Base-by-base conservation (phyloP, 2,329 filamentous ascomycete genomes). In the Ophiostoma populinum region DNA sequence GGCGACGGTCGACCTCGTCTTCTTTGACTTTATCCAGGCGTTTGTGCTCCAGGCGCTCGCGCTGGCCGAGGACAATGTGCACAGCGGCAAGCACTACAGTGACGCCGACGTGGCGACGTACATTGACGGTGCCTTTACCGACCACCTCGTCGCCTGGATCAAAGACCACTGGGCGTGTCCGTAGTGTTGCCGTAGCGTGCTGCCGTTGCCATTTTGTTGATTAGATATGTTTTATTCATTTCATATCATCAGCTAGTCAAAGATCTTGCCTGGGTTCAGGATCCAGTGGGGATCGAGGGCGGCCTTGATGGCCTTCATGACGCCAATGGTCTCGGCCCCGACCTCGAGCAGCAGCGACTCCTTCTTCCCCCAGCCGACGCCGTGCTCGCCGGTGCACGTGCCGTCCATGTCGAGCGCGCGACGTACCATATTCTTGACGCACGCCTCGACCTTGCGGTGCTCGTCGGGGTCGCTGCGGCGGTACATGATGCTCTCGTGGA, bases 401-500 rank as follows among this genome's bases (percentile, higher is more conserved):
- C 86, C 83, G 40, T 93, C 86, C 85, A 94, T 93, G 44, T 87
- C 81, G 17, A 94, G 55, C 2, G 85, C 86, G n/a, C 82, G 70
- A 45, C 79, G 69, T 15, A 93, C 82, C 85, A 94, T 93, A 46
- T 83, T 77, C 50, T 86, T 75, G 31, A 94, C 82, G 43, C 81
- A 83, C 36, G 64, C 67, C 51, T 90, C 80, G 2, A 90, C 82
- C 45, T 78, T 80, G 27, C 67, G 75, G 37, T 68, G 68, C 55
- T 93, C 80, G 18, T 63, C 70, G 3, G 70, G 65, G 37, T 85
- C 63, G 17, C 62, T 65, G 18, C 69, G 68, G 55, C 90, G 72
- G 53, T 92, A 94, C 57, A 94, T 77, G 55, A 94, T 90, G 50
- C 78, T 81, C 51, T 86, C 77, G 53, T 94, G 86, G 59, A 94